Base-by-base conservation (phyloP, 78 protist genomes). In the Protostelium mycophagum region DNA sequence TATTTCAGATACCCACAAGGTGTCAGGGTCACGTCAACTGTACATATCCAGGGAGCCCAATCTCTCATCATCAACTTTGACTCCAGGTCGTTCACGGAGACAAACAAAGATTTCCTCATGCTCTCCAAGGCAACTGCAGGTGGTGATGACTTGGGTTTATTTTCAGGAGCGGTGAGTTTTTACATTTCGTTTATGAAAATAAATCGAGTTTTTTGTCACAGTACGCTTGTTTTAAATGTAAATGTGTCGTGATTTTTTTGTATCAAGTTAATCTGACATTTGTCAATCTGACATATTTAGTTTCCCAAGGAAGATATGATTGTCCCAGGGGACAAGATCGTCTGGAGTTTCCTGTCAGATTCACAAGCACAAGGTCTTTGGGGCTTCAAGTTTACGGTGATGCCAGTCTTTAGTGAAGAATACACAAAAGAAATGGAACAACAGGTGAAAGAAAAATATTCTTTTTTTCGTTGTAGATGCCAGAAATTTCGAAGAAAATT, bases 301-400 rank as follows among this genome's bases (percentile, higher is more conserved):
- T 93, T 93, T 73, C 95, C 95, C 39, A 39, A 36, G 0, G 34
- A 35, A 1, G 91, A 91, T 28, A 88, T 93, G 10, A 1, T 90
- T 0, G 86, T 93, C 0, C 85, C 34, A n/a, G 95, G 95, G 28
- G 95, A 93, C 39, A 34, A 90, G 28, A 86, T 93, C 31, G 86
- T 90, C 85, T 93, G 95, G 95, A 89, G 92, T 73, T 93, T 93
- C 38, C 87, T 87, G 34, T 89, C 95, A 34, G 95, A 90, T 35
- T 87, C 92, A 16, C 73, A 83, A 35, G 95, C 88, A 28, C 36
- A 90, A 35, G 93, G 89, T 16, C 73, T 51, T 38, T 93, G 95
- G 95, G 95, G 95, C 1, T 93, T 93, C 0, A 34, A 90, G 28
- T 93, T 91, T 86, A 90, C 90, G 1, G 89, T 93, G n/a, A 83